Evolutionary conservation across 2,329 filamentous ascomycete species (phyloP), one percentile per base, ranked within the genome.

Genomic region (Fusarium subglutinans): DNA sequence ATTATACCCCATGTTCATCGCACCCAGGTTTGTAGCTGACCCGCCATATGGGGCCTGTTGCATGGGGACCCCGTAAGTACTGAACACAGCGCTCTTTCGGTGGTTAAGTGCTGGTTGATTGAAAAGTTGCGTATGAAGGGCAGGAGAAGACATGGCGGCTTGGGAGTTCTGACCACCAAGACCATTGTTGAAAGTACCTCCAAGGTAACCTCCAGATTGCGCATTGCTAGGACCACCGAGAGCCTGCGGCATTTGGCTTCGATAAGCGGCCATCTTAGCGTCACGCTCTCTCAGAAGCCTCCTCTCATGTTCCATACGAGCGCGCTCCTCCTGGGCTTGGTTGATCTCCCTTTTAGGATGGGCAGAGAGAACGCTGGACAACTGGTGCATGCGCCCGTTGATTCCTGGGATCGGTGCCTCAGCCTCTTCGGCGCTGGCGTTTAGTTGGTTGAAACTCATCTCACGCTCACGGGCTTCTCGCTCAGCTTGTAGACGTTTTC

Each of bases 401-500:
- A 79, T 66, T 24, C 63, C 70, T 15, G 74, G 74, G 5, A 62
- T 40, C 7, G 65, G 48, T 35, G 26, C 48, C 15, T 50, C 73
- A 9, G 70, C 50, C 26, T 68, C 64, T 24, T 53, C 53, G 12
- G 62, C 55, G n/a, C 66, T 67, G 24, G 73, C 72, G 20, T 72
- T 69, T 26, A 78, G 70, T 24, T 78, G 76, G 61, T 81, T 80
- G 43, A 82, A 79, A 47, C 83, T 84, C 80, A 89, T 88, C 72
- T 89, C 88, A 47, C 86, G 83, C 69, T 89, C 88, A 35, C 89
- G 88, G 12, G 91, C 91, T 81, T 93, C 91, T 33, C 87, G 86
- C 77, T 92, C 90, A 12, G 91, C 90, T 80, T 95, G 93, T 4
- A 96, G 85, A 33, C 94, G 89, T 35, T 90, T 90, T 2, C 93